Conservation (phyloP, 202 grass and related monocot genomes). For the Alloteropsis angusta region DNA sequence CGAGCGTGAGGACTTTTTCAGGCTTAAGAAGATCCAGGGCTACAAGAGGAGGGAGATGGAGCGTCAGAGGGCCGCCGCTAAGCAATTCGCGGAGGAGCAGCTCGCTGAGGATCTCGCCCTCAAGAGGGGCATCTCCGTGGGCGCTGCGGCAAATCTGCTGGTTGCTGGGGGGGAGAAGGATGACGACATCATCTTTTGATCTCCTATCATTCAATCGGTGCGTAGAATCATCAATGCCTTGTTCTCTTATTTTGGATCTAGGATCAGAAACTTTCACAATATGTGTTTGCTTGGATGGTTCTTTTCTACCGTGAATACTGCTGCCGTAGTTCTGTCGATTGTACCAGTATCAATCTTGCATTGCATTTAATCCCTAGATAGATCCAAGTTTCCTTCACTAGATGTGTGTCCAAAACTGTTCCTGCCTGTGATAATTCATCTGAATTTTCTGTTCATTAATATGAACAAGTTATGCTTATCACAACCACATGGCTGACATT, state of each 20-base stretch:
- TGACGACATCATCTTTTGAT: conserved; percentile 84
- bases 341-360: not conserved
- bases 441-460: not conserved
- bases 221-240: not conserved
- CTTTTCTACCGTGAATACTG: not conserved
- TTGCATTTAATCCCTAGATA: not conserved
- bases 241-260: not conserved
- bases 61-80: conserved; percentile 40
- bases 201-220: conserved; percentile 28
- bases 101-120: conserved; percentile 49
- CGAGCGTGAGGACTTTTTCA: conserved; percentile 92
- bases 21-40: conserved; percentile 93
- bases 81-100: conserved; percentile 51
- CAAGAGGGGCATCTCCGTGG: conserved; percentile 57
- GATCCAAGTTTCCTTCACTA: not conserved
- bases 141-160: conserved; percentile 38
- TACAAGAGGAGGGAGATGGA: conserved; percentile 82
- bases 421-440: not conserved
- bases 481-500: not conserved
- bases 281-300: not conserved
- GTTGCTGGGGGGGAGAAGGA: conserved; percentile 50
- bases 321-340: not conserved
- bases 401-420: not conserved
- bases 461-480: not conserved
- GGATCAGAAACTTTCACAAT: not conserved